These are phyloP conservation scores for Cercospora sp. DNA, from an alignment of 2,329 filamentous ascomycete species.

Conservation along the genomic window DNA sequence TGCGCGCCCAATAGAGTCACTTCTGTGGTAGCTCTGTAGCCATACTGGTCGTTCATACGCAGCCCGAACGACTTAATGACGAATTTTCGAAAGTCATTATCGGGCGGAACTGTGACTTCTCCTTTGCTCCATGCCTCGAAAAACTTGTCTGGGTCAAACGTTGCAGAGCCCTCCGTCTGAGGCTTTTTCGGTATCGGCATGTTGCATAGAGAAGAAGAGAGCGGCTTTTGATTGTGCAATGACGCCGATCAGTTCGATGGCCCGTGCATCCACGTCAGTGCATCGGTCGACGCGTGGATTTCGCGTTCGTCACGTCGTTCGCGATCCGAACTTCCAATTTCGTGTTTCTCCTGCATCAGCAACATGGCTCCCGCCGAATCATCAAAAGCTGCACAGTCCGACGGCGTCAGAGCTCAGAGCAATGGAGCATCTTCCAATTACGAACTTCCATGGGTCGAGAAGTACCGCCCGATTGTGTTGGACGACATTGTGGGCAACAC, in stretches of 20 bases:
- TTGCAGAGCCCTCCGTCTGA: conserved; percentile 43
- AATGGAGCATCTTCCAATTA: conserved; percentile 54
- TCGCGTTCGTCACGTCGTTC: conserved; percentile 9
- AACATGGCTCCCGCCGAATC: conserved; percentile 52
- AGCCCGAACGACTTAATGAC: conserved; percentile 52
- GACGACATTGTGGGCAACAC: conserved; percentile 98
- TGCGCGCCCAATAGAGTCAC: conserved; percentile 54
- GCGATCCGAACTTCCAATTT: neutral
- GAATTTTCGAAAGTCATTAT: conserved; percentile 49
- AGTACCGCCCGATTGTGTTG: conserved; percentile 91
- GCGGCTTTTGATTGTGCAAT: neutral
- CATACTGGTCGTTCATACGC: conserved; percentile 48
- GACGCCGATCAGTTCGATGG: neutral
- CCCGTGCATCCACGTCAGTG: neutral
- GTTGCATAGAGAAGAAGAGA: neutral
- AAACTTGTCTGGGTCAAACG: conserved; percentile 50
- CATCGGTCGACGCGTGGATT: neutral
- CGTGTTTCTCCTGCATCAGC: conserved; percentile 1
- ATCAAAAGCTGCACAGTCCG: conserved; percentile 48
- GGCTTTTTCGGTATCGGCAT: conserved; percentile 34
- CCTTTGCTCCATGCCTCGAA: conserved; percentile 47
- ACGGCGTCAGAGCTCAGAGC: conserved; percentile 45
- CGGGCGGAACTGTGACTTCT: conserved; percentile 39
- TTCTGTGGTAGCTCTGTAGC: conserved; percentile 53
- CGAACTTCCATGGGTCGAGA: conserved; percentile 93